Conservation (phyloP, 805 yeast species). For the Wickerhamiella slavikovae region DNA sequence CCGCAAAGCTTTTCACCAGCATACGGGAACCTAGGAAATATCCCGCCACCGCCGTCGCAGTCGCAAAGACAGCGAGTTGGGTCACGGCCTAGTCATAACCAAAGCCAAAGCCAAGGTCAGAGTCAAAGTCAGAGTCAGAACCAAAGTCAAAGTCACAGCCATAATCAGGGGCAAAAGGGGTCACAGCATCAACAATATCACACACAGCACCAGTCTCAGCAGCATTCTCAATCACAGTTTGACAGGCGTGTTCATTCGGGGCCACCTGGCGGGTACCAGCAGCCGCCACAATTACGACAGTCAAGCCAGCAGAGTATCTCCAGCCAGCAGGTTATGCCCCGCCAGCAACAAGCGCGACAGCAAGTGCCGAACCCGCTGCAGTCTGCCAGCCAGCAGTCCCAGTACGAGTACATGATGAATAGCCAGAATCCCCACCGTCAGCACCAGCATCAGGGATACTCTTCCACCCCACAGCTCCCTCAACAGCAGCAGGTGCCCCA, state of each 20-base stretch:
- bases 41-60: slow-evolving; percentile 10
- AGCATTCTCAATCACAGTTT: slow-evolving; percentile 1
- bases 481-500: slow-evolving; percentile 1
- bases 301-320: not conserved
- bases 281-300: not conserved
- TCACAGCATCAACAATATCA: not conserved
- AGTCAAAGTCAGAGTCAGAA: too few species aligned
- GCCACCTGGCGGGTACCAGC: too few species aligned
- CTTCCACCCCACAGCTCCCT: not conserved
- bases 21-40: slow-evolving; percentile 5
- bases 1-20: slow-evolving; percentile 6
- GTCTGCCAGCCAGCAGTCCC: not conserved
- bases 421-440: not conserved
- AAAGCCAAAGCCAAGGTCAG: too few species aligned
- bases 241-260: not conserved
- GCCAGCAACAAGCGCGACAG: not conserved
- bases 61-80: too few species aligned
- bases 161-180: not conserved
- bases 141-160: not conserved
- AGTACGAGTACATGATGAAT: not conserved
- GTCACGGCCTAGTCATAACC: too few species aligned
- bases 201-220: slow-evolving; percentile 1
- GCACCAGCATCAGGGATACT: not conserved
- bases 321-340: too few species aligned
- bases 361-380: not conserved